These are phyloP conservation scores for Eutypa lata DNA, from an alignment of 2,329 filamentous ascomycete genomes.

Conservation along the genomic window DNA sequence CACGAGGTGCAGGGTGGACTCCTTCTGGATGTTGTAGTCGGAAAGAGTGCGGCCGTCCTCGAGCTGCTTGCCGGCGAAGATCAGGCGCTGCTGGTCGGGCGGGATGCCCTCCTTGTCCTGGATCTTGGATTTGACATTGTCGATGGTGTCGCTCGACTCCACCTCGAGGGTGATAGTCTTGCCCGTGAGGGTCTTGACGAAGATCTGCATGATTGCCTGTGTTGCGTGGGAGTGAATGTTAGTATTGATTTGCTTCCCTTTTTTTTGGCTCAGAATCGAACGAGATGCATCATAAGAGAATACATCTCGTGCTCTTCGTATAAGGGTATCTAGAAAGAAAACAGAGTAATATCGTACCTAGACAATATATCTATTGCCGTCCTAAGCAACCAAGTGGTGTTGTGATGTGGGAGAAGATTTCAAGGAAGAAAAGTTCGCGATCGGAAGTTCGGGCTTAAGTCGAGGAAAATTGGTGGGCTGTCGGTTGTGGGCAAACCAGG, in stretches of 20 bases:
- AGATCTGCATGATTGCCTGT: constrained; percentile 72
- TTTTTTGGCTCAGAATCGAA: background rate
- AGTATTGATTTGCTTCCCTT: no score
- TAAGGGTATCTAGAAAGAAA: background rate
- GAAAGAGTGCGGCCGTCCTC: constrained; percentile 98
- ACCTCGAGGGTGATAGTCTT: constrained; percentile 99
- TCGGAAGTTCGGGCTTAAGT: constrained; percentile 3
- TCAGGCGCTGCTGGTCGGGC: constrained; percentile 97
- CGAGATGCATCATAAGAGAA: background rate
- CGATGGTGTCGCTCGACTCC: constrained; percentile 98
- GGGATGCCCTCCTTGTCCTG: constrained; percentile 99
- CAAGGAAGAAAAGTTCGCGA: constrained; percentile 11
- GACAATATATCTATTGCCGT: constrained; percentile 59
- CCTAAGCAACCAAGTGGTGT: constrained; percentile 61
- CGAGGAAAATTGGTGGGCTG: constrained; percentile 1
- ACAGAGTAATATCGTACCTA: constrained; percentile 42
- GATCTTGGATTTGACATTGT: constrained; percentile 99
- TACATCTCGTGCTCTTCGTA: background rate
- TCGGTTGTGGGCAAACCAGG: background rate
- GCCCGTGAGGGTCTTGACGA: constrained; percentile 88
- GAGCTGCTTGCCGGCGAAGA: constrained; percentile 99
- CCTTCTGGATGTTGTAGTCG: constrained; percentile 99
- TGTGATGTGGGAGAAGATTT: constrained; percentile 29
- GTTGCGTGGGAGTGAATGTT: constrained; percentile 18
- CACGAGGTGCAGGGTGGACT: constrained; percentile 96